Evolutionary conservation across 2,329 filamentous ascomycete species (phyloP), one percentile per base, ranked within the genome.

Genomic region (Hypoxylon sp.): DNA sequence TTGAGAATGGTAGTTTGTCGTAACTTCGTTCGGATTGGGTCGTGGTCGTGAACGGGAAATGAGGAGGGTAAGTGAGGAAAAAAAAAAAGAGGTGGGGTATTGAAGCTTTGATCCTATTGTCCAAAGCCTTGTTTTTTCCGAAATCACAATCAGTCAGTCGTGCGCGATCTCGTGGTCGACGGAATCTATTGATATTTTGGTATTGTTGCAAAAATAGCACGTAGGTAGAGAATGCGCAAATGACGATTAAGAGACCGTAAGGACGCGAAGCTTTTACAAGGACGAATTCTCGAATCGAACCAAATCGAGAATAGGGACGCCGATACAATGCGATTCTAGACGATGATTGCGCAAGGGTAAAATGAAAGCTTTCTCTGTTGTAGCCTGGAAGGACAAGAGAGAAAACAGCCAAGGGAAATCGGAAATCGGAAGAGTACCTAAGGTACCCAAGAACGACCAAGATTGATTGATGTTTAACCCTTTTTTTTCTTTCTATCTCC

Each of bases 11-110:
- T n/a, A n/a, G n/a, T n/a, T 41, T 35, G 53, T 62, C 56, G 62
- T 55, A 60, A 50, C 53, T 61, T 65, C 57, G 63, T 64, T 58
- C 27, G 20, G 26, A 51, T 55, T 30, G 46, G n/a, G n/a, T n/a
- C n/a, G n/a, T n/a, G n/a, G 34, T 52, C 51, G 55, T 60, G 51
- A 51, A 58, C 48, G 55, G 51, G 32, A 50, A 46, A 34, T 16
- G 36, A 41, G 51, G 50, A 58, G 46, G 55, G 51, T 30, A 50
- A 46, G 29, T 16, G 36, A 41, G 19, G 37, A 35, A 34, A 20
- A 8, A n/a, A 34, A 23, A 57, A 44, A 17, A 25, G 49, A 50
- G 55, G 62, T 52, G 56, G 64, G 59, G 59, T 64, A 60, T 51
- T 49, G 51, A 52, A 44, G 55, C 57, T 55, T 48, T 51, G 47